phyloP scores from a whole-genome alignment of 257 asterid genomes.

The Forsythia viridissima region DNA sequence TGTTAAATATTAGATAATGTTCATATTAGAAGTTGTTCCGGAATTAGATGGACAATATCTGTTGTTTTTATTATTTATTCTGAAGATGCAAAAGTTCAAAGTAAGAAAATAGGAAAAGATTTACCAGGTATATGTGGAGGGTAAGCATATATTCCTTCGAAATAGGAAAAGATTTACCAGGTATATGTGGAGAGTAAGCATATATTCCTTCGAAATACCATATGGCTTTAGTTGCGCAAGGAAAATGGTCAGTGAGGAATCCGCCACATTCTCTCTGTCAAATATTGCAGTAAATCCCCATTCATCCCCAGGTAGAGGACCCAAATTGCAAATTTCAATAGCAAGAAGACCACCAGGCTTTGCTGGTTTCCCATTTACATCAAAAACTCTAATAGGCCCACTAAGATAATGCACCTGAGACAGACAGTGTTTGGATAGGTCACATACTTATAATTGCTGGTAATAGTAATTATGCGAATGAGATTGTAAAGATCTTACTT shows the following conservation, averaged over 20 bases:
- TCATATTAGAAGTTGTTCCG: neutral
- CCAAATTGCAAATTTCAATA: constrained; percentile 89
- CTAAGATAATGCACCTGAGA: constrained; percentile 89
- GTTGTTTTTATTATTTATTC: no score
- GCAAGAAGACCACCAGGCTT: constrained; percentile 82
- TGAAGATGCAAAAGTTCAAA: no score
- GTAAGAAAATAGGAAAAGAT: neutral
- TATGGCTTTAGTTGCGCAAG: constrained; percentile 81
- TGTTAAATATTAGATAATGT: neutral
- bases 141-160: constrained; percentile 91
- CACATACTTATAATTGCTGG: neutral
- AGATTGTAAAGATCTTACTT: no score
- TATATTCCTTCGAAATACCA: constrained; percentile 96
- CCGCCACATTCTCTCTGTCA: constrained; percentile 95
- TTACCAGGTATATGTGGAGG: constrained; percentile 96
- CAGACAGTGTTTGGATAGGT: constrained; percentile 4
- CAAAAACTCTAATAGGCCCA: constrained; percentile 84
- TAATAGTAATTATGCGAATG: no score
- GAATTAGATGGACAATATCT: neutral
- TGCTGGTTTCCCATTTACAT: constrained; percentile 66
- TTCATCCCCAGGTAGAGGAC: constrained; percentile 93
- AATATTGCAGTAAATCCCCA: constrained; percentile 96
- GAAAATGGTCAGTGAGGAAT: constrained; percentile 88
- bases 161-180: constrained; percentile 58
- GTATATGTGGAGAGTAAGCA: constrained; percentile 95